A percentile compares a stretch with the other conserved stretches of the same genome.
Conservation (phyloP, 257 asterid genomes). For the Mitragyna speciosa region DNA sequence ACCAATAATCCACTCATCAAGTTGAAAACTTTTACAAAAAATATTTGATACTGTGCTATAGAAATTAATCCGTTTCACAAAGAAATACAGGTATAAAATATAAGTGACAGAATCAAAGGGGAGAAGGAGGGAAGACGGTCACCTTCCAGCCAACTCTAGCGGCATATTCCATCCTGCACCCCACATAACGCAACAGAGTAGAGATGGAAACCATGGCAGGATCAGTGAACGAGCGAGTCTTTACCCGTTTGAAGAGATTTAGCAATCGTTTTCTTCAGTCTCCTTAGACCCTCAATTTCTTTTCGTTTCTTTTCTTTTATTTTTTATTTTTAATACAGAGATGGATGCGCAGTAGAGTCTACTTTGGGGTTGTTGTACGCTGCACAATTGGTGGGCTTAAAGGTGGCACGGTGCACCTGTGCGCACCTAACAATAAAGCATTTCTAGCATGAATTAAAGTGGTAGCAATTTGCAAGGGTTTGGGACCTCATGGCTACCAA, state of each 20-base stretch:
- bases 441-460: too few relatives aligned
- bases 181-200: slow-evolving; percentile 62
- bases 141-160: slow-evolving; percentile 54
- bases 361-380: too few relatives aligned
- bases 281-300: slow-evolving; percentile 28
- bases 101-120: too few relatives aligned
- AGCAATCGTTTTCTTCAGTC: slow-evolving; percentile 1
- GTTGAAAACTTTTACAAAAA: neutral
- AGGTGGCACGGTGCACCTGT: too few relatives aligned
- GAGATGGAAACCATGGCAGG: slow-evolving; percentile 59
- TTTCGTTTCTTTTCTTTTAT: neutral
- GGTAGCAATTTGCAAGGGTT: too few relatives aligned
- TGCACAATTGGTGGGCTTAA: too few relatives aligned
- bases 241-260: neutral
- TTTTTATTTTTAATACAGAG: neutral
- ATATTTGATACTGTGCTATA: neutral
- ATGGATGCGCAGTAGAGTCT: too few relatives aligned
- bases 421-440: too few relatives aligned
- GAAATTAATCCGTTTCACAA: neutral
- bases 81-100: neutral
- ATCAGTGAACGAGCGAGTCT: neutral
- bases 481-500: too few relatives aligned
- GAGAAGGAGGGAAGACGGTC: neutral
- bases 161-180: slow-evolving; percentile 55
- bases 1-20: neutral